Evolutionary conservation across 345 rosid genomes (phyloP), one percentile per base, ranked within the genome.

Genomic region (Bretschneidera sinensis): DNA sequence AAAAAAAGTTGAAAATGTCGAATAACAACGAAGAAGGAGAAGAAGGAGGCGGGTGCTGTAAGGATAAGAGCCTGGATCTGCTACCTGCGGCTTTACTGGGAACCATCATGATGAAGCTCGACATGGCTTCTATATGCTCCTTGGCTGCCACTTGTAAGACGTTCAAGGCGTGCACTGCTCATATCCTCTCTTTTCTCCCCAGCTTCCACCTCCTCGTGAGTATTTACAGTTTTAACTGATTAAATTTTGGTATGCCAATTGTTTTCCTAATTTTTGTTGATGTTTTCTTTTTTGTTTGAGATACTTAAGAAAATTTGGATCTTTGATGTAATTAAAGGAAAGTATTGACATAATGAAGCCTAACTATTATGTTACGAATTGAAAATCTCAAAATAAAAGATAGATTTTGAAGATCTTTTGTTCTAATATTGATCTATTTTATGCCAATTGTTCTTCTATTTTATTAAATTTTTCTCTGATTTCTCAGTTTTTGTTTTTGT

Each of bases 41-140:
- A 31, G 51, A 45, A 48, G 76, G 63, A 31, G 49, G 57, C 60
- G 22, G 48, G 51, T 62, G 62, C 68, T 66, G 54, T 13, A 65
- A 55, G 28, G 68, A 62, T n/a, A n/a, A n/a, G 72, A 73, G 77
- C 50, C 60, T 92, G 63, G 98, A 85, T 70, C 82, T 77, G 69
- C 75, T 92, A 33, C 97, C 96, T 24, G 72, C 71, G 49, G 91
- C 89, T 55, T 68, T 92, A 0, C 51, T 89, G 20, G 84, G 78
- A 22, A 79, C 91, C 61, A 73, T 89, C 49, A 77, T 92, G 84
- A 64, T 85, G 21, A 87, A 87, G 76, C 91, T 92, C 9, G 96
- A 92, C 63, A 74, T 89, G 8, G 78, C 82, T 35, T 84, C 97
- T 59, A 81, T 92, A 67, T 85, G 91, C 73, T 89, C 96, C 9